These are phyloP conservation scores for Fusarium udum DNA, from an alignment of 2,329 filamentous ascomycete genomes.

Conservation along the genomic window DNA sequence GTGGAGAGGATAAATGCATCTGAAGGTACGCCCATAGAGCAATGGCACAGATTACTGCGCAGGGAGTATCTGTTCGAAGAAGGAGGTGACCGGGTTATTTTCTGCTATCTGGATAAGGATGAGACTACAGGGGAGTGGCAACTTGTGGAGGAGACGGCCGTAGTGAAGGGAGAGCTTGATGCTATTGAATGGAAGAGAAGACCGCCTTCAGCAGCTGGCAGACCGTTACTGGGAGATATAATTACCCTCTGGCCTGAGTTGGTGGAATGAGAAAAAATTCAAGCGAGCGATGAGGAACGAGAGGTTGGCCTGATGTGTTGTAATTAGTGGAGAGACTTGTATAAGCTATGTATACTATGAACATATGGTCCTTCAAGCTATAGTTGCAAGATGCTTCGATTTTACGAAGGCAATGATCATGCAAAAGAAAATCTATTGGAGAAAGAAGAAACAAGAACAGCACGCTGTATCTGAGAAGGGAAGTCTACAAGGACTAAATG, in stretches of 20 bases:
- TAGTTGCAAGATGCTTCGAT: neutral
- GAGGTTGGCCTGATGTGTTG: neutral
- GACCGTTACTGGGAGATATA: slow-evolving; percentile 26
- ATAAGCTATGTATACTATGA: neutral
- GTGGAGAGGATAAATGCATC: slow-evolving; percentile 43
- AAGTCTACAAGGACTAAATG: neutral
- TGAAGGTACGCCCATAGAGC: slow-evolving; percentile 43
- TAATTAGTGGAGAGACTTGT: neutral
- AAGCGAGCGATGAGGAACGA: no score
- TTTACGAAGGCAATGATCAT: neutral
- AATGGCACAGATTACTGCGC: slow-evolving; percentile 47
- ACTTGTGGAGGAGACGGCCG: slow-evolving; percentile 30
- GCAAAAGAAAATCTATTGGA: neutral
- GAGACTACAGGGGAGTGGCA: slow-evolving; percentile 22
- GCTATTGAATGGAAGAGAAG: slow-evolving; percentile 27
- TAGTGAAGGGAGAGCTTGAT: slow-evolving; percentile 18
- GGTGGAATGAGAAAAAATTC: neutral
- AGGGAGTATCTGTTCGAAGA: slow-evolving; percentile 50
- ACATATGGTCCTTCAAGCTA: neutral
- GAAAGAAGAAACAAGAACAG: neutral
- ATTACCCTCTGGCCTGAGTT: slow-evolving; percentile 11
- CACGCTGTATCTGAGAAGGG: neutral
- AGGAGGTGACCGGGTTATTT: slow-evolving; percentile 45
- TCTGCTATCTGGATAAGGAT: slow-evolving; percentile 45
- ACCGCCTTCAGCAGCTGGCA: slow-evolving; percentile 25